Evolutionary conservation across 2,329 filamentous ascomycete genomes (phyloP).

Genomic region (Aureobasidium sp.): DNA sequence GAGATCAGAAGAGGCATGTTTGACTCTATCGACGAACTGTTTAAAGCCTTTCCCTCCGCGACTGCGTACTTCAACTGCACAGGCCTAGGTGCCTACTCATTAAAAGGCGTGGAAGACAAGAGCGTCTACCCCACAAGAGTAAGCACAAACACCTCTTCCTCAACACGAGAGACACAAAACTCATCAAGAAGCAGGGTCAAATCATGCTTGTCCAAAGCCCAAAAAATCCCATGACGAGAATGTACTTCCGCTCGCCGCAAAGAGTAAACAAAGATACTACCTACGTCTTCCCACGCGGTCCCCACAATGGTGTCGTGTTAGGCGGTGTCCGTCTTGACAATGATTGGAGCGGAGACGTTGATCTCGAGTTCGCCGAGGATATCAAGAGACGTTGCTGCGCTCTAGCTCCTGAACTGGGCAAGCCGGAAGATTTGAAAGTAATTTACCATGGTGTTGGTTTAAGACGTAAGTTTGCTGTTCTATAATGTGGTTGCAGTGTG

Average conservation of each 20-base stretch:
- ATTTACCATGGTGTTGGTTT: constrained; percentile 72
- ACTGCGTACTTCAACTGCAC: constrained; percentile 59
- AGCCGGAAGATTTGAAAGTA: constrained; percentile 54
- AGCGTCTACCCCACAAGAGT: constrained; percentile 38
- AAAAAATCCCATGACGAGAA: constrained; percentile 21
- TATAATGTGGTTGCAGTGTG: neutral
- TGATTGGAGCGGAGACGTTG: neutral
- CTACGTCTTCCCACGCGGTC: constrained; percentile 8
- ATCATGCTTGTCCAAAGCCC: constrained; percentile 67
- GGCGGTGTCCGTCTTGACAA: constrained; percentile 9
- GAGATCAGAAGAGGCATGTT: constrained; percentile 35
- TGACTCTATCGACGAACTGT: constrained; percentile 51
- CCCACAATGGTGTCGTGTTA: constrained; percentile 2
- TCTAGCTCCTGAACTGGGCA: constrained; percentile 43
- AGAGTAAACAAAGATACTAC: constrained; percentile 9
- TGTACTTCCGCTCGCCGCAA: constrained; percentile 11
- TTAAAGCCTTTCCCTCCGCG: constrained; percentile 48
- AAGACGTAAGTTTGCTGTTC: constrained; percentile 35
- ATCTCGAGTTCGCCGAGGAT: constrained; percentile 5
- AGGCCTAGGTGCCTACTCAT: constrained; percentile 59
- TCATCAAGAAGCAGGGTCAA: constrained; percentile 46
- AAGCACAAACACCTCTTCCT: neutral
- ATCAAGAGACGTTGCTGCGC: constrained; percentile 47
- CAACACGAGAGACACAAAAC: neutral
- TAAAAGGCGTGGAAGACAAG: constrained; percentile 70